Evolutionary conservation across 225 moss, liverwort and hornwort species (phyloP), one percentile per base, ranked within the genome.

Genomic region (Neckera pumila): DNA sequence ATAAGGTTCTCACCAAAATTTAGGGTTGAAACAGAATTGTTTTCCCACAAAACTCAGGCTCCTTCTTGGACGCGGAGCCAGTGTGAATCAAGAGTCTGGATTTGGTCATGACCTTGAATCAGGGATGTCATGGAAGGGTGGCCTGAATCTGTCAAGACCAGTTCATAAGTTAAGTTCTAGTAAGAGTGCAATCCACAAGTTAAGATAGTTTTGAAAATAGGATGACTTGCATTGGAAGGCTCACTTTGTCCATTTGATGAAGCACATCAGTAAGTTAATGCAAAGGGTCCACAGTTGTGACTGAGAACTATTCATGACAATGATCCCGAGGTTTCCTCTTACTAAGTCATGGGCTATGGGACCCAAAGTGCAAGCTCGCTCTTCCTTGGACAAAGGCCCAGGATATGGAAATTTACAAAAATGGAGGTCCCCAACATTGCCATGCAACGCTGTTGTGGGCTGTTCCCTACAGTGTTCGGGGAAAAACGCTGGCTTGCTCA

Each of bases 401-500:
- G 15, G 16, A 27, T 27, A 43, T 16, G 27, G 43, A 72, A 43
- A 2, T 72, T n/a, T 7, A 2, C 3, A 15, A 10, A 27, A 16
- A 3, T 0, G 0, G 26, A 70, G 27, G 43, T 16, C 27, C 17
- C 5, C 43, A 9, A 16, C 72, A 27, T 40, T 0, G 12, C 22
- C 4, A 23, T 38, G 13, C 38, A 69, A 2, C 14, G 1, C 14
- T 26, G 42, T 9, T 71, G 71, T 27, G 3, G 9, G 14, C 9
- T 71, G 14, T 71, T 42, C 26, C 8, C 3, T 40, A 9, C 20
- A 66, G 67, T n/a, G 2, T 22, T n/a, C 0, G 67, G 7, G 4
- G 6, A 26, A 9, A 70, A 42, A 8, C 0, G 0, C 3, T 71
- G 25, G 14, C 5, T 21, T 1, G 15, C 15, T 14, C 40, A 15